Percentiles rank a stretch among this genome's conserved stretches.
phyloP scores from a whole-genome alignment of 129 eudicot genomes.

The carrot (Daucus carota) region DNA sequence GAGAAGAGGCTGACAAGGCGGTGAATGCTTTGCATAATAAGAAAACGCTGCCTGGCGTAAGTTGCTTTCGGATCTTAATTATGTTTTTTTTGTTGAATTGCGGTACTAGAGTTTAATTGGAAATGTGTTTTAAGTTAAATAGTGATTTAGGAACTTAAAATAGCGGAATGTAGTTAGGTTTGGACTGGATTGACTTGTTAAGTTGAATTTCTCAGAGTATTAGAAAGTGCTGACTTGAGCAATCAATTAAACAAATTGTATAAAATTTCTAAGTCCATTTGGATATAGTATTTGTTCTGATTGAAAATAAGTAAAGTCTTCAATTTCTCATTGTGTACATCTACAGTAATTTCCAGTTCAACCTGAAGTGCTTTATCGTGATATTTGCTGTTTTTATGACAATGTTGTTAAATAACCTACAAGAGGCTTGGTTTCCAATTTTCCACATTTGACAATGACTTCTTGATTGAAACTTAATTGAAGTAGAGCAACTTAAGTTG shows the following conservation, averaged over 20 bases:
- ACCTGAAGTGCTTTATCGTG: not conserved
- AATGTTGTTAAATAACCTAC: not conserved
- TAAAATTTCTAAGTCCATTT: not conserved
- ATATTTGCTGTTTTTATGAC: not conserved
- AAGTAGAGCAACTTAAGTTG: not conserved
- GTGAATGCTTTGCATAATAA: constrained; percentile 75
- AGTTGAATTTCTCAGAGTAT: not conserved
- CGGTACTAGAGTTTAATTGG: not conserved
- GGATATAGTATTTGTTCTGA: not conserved
- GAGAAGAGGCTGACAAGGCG: constrained; percentile 93
- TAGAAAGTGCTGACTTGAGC: not conserved
- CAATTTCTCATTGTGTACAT: not conserved
- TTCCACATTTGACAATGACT: too few relatives aligned
- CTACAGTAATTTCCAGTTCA: not conserved
- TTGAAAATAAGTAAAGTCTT: not conserved
- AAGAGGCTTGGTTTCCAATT: not conserved
- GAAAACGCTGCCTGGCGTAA: constrained; percentile 87
- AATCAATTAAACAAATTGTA: not conserved
- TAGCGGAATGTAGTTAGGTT: not conserved
- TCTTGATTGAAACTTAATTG: too few relatives aligned
- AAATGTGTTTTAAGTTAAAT: not conserved
- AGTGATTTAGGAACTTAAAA: not conserved
- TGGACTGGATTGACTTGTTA: not conserved
- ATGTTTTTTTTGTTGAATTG: not conserved
- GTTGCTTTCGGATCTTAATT: constrained; percentile 31